Conservation (phyloP, 192 early-diverging fungal species). For the Backusella westeae region DNA sequence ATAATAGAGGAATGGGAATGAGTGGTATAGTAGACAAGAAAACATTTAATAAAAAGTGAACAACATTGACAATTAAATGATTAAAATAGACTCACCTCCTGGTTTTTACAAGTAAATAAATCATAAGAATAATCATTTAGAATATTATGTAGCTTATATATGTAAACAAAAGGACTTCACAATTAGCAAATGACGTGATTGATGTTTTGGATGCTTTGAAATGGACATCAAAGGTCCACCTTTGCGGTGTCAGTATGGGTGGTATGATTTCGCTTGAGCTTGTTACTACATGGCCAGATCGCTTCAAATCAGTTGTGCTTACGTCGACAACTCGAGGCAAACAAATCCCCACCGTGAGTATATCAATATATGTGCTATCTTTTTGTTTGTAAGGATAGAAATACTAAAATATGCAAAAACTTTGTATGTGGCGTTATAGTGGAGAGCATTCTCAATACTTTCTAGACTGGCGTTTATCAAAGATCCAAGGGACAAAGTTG, state of each 20-base stretch:
- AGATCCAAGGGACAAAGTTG: constrained; percentile 23
- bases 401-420: neutral
- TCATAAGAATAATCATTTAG: neutral
- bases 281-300: constrained; percentile 49
- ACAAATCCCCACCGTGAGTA: constrained; percentile 38
- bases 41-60: neutral
- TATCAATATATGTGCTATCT: neutral
- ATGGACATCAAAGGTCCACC: constrained; percentile 67
- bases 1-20: constrained; percentile 80
- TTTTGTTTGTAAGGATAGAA: neutral
- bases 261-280: constrained; percentile 82
- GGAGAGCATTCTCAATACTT: constrained; percentile 11
- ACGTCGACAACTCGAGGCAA: constrained; percentile 58
- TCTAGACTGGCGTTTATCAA: neutral
- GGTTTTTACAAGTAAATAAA: constrained; percentile 49
- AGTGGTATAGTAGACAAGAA: constrained; percentile 26
- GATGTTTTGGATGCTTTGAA: constrained; percentile 65
- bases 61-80: neutral
- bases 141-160: neutral
- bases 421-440: constrained; percentile 13
- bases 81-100: constrained; percentile 45
- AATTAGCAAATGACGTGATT: constrained; percentile 74
- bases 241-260: constrained; percentile 82
- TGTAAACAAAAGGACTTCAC: constrained; percentile 48
- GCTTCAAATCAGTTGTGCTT: constrained; percentile 56